phyloP scores from a whole-genome alignment of 257 asterid species.

The Solanum peruvianum region DNA sequence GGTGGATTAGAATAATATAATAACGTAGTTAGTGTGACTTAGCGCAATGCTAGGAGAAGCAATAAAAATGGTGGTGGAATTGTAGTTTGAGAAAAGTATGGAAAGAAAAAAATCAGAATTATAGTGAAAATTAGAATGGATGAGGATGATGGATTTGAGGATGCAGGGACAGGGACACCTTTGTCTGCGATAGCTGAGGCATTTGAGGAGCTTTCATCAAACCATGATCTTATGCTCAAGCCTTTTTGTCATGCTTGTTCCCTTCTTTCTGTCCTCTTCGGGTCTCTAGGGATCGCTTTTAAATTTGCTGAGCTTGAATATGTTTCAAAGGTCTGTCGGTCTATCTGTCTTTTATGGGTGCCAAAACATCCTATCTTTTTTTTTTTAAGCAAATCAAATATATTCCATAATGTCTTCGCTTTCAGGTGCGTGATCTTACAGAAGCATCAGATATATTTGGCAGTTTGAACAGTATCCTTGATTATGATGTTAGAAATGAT shows the following conservation, averaged over 20 bases:
- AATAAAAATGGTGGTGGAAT: background rate
- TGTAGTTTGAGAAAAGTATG: background rate
- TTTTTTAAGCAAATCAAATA: background rate
- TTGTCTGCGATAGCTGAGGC: slow-evolving; percentile 79
- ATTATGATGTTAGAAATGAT: slow-evolving; percentile 41
- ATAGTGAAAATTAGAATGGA: slow-evolving; percentile 18
- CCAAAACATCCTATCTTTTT: background rate
- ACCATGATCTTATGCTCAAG: slow-evolving; percentile 58
- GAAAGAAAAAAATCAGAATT: background rate
- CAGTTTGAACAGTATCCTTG: slow-evolving; percentile 47
- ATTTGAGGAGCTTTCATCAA: slow-evolving; percentile 64
- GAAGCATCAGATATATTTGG: slow-evolving; percentile 48
- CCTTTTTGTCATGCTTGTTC: slow-evolving; percentile 80
- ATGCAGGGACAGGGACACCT: slow-evolving; percentile 38
- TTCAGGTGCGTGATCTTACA: slow-evolving; percentile 65
- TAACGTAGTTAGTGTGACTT: background rate
- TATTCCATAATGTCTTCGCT: background rate
- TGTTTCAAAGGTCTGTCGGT: slow-evolving; percentile 60
- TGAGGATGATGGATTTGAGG: slow-evolving; percentile 38
- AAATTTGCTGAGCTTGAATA: slow-evolving; percentile 91
- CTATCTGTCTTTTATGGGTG: slow-evolving; percentile 1
- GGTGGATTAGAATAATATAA: background rate
- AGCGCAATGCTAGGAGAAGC: background rate
- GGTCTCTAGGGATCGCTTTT: slow-evolving; percentile 80
- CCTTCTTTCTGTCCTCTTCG: slow-evolving; percentile 81